A percentile compares a stretch with the other conserved stretches of the same genome.
These are phyloP conservation scores for Geranium brycei DNA, from an alignment of 345 rosid species.

Conservation along the genomic window DNA sequence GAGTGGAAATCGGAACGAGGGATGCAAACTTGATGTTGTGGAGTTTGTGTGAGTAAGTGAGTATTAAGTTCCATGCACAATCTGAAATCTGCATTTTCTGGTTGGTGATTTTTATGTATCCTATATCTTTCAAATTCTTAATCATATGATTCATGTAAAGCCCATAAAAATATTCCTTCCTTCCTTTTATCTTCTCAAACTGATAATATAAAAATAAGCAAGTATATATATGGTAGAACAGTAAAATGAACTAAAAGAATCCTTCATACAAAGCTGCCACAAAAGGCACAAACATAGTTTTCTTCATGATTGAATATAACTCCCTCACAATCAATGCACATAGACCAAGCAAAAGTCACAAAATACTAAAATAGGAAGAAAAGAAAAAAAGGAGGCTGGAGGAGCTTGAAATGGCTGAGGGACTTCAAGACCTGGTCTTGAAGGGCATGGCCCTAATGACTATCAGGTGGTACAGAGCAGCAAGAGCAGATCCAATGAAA, in stretches of 20 bases:
- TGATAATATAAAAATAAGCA: too few species aligned
- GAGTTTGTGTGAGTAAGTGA: too few species aligned
- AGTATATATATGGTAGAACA: not conserved
- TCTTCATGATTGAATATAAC: slow-evolving; percentile 18
- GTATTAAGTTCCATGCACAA: too few species aligned
- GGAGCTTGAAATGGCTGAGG: too few species aligned
- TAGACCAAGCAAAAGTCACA: not conserved
- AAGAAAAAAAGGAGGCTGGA: not conserved
- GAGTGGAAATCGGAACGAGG: too few species aligned
- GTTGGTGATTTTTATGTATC: too few species aligned
- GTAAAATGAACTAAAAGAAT: slow-evolving; percentile 5
- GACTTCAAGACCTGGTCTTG: slow-evolving; percentile 35
- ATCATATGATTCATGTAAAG: too few species aligned
- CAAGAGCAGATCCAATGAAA: slow-evolving; percentile 63
- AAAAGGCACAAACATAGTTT: not conserved
- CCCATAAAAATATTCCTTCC: too few species aligned
- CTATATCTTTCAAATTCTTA: too few species aligned
- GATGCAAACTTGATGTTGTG: too few species aligned
- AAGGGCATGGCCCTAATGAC: slow-evolving; percentile 66
- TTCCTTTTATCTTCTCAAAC: too few species aligned
- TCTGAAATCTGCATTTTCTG: too few species aligned
- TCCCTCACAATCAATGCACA: not conserved
- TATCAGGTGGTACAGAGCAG: slow-evolving; percentile 61
- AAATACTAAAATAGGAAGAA: slow-evolving; percentile 4
- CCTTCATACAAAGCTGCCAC: slow-evolving; percentile 10